phyloP scores from a whole-genome alignment of 2,329 filamentous ascomycete species.

The Claviceps spartinae region DNA sequence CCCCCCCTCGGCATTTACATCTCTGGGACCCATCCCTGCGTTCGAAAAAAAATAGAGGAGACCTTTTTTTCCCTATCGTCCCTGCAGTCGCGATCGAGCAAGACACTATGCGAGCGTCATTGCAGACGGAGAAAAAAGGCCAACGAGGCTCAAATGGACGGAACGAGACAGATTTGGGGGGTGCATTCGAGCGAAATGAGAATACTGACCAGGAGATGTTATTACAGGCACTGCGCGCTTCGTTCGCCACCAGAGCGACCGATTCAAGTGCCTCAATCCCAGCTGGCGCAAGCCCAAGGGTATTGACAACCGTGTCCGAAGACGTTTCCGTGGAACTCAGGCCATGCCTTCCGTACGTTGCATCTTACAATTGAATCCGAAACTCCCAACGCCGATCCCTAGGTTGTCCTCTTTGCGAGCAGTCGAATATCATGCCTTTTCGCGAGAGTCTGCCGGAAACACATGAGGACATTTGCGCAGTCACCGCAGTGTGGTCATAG shows the following conservation, averaged over 20 bases:
- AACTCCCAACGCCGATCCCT: background rate
- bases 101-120: background rate
- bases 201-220: conserved; percentile 27
- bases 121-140: background rate
- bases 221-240: conserved; percentile 75
- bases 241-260: conserved; percentile 94
- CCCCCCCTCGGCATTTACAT: conserved; percentile 6
- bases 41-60: background rate
- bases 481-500: too few species aligned
- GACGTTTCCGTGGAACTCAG: conserved; percentile 92
- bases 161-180: background rate
- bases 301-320: conserved; percentile 96
- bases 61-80: background rate
- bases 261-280: conserved; percentile 80
- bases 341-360: conserved; percentile 92
- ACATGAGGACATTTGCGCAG: background rate
- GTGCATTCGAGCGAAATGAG: background rate
- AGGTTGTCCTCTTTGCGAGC: background rate
- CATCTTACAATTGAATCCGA: background rate
- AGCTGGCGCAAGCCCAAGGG: conserved; percentile 99
- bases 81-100: background rate
- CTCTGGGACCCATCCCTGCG: background rate
- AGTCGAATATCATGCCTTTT: background rate
- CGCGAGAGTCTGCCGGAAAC: background rate
- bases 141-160: background rate